A percentile compares a stretch with the other conserved stretches of the same genome.
phyloP scores from a whole-genome alignment of 306 rosid species.

The Cucurbita pepo region DNA sequence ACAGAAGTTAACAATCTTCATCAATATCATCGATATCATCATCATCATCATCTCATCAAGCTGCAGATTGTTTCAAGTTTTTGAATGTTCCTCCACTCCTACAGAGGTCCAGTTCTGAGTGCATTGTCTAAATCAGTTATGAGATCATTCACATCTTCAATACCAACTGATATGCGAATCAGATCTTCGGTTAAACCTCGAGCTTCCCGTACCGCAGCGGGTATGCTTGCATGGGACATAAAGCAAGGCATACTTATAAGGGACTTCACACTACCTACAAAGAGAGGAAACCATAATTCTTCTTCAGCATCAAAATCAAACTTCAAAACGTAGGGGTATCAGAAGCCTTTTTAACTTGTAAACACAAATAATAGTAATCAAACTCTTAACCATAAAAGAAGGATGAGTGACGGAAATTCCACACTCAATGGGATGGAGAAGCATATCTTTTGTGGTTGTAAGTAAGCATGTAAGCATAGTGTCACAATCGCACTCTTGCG shows the following conservation, averaged over 20 bases:
- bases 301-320: background rate
- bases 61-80: background rate
- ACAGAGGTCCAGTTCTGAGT: constrained; percentile 45
- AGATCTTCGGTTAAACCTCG: constrained; percentile 83
- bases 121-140: constrained; percentile 56
- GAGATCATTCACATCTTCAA: constrained; percentile 69
- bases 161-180: constrained; percentile 69
- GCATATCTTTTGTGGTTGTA: no score
- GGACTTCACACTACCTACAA: constrained; percentile 81
- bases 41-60: background rate
- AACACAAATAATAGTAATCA: background rate
- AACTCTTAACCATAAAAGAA: background rate
- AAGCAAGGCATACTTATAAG: constrained; percentile 77
- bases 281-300: background rate
- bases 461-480: background rate
- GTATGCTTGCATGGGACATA: constrained; percentile 84
- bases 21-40: background rate
- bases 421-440: no score
- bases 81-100: background rate
- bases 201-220: constrained; percentile 57
- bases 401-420: background rate
- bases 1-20: background rate
- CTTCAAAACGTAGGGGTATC: background rate
- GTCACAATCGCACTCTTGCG: no score
- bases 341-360: background rate